Percentiles rank a stretch among this genome's conserved stretches.
Evolutionary conservation across 2,329 filamentous ascomycete genomes (phyloP).

Genomic region (Aspergillus melleus): DNA sequence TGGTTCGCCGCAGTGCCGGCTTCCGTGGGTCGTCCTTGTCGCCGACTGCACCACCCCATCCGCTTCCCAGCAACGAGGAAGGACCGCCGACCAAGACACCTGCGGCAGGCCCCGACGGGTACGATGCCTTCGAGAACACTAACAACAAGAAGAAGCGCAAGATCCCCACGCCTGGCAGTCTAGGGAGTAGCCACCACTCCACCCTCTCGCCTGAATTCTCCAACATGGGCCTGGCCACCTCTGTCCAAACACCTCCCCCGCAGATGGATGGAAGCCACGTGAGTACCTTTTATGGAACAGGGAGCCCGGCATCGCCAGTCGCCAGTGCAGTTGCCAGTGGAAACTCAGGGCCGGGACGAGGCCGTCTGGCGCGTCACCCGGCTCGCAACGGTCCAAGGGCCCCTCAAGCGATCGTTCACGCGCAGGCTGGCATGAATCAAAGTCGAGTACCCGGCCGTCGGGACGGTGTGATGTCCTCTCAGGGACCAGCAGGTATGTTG

Average conservation of each 20-base stretch:
- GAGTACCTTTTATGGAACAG: conserved; percentile 58
- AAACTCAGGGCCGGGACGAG: conserved; percentile 81
- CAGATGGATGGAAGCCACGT: conserved; percentile 47
- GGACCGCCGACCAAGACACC: conserved; percentile 54
- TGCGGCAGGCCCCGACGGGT: conserved; percentile 77
- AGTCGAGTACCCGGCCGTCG: conserved; percentile 51
- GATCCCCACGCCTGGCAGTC: conserved; percentile 83
- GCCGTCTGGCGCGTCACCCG: conserved; percentile 69
- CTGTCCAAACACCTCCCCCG: conserved; percentile 47
- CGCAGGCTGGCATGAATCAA: conserved; percentile 56
- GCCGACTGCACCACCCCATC: conserved; percentile 30
- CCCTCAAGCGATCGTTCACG: conserved; percentile 62
- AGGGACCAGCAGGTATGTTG: conserved; percentile 39
- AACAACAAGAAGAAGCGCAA: conserved; percentile 99
- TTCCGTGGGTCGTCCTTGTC: conserved; percentile 41
- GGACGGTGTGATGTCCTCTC: conserved; percentile 46
- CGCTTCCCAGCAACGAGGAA: conserved; percentile 29
- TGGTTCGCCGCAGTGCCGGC: conserved; percentile 43
- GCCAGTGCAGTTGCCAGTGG: conserved; percentile 66
- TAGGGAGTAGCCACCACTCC: conserved; percentile 56
- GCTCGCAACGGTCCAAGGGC: conserved; percentile 56
- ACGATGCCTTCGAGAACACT: conserved; percentile 96
- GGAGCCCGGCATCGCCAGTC: conserved; percentile 54
- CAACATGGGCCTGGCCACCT: conserved; percentile 59
- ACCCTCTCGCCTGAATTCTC: conserved; percentile 64